A percentile compares a stretch with the other conserved stretches of the same genome.
Evolutionary conservation across 371 early-diverging fungal genomes (phyloP).

Genomic region (Mortierella sp.): DNA sequence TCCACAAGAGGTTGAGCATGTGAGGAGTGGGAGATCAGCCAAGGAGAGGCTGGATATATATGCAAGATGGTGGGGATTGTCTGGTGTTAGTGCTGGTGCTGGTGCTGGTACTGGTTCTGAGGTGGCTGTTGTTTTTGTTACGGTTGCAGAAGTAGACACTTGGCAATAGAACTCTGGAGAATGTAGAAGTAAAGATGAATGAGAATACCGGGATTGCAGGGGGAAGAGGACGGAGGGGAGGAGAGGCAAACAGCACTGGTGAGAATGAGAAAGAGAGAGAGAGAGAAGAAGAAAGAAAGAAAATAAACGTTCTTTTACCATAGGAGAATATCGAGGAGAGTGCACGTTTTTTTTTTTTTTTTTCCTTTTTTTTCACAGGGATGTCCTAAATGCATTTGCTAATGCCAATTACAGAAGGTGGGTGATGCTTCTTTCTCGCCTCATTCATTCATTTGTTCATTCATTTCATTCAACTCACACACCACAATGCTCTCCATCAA

Average conservation of each 20-base stretch:
- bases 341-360: too few relatives aligned
- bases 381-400: neutral
- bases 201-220: constrained; percentile 12
- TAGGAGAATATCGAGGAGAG: neutral
- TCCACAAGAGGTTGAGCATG: constrained; percentile 57
- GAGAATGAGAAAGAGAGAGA: neutral
- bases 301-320: neutral
- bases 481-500: too few relatives aligned
- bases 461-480: neutral
- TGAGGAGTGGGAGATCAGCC: constrained; percentile 10
- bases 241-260: neutral
- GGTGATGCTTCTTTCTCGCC: neutral
- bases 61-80: neutral
- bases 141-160: too few relatives aligned
- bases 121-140: too few relatives aligned
- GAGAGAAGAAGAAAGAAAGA: neutral
- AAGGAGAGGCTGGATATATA: neutral
- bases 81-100: neutral
- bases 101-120: too few relatives aligned
- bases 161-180: too few relatives aligned
- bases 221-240: neutral
- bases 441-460: neutral
- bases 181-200: constrained; percentile 5
- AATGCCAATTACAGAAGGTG: neutral
- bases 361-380: too few relatives aligned